Evolutionary conservation across 495 filamentous ascomycete genomes (phyloP).

Genomic region (Aspergillus sparsus): DNA sequence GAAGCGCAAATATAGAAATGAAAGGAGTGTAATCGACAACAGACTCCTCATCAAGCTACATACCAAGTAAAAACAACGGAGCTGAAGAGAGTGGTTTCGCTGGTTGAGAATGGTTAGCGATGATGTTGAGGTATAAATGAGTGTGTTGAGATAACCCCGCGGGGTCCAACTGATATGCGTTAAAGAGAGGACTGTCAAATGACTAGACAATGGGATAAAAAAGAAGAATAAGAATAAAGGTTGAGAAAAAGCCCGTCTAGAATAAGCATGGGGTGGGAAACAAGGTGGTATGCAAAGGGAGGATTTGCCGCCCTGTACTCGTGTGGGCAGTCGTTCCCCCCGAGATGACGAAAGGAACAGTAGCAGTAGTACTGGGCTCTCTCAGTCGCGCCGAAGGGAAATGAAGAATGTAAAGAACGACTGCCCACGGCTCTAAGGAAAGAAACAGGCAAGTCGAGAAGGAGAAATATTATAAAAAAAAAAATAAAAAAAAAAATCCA

Average conservation of each 20-base stretch:
- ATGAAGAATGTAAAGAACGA: conserved; percentile 25
- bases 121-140: conserved; percentile 23
- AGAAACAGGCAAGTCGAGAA: conserved; percentile 26
- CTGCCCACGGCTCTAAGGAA: conserved; percentile 30
- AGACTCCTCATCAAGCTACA: conserved; percentile 22
- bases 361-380: conserved; percentile 18
- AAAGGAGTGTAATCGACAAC: conserved; percentile 14
- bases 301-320: conserved; percentile 25
- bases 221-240: conserved; percentile 9
- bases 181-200: conserved; percentile 10
- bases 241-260: conserved; percentile 8
- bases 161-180: neutral
- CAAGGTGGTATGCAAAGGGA: conserved; percentile 11
- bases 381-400: conserved; percentile 26
- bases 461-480: too few species aligned
- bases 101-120: conserved; percentile 26
- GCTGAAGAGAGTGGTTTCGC: conserved; percentile 21
- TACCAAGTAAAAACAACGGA: conserved; percentile 29
- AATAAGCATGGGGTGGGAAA: neutral
- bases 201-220: conserved; percentile 12
- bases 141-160: conserved; percentile 20
- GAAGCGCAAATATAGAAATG: neutral
- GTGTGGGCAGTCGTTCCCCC: conserved; percentile 44
- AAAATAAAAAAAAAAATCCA: too few species aligned
- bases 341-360: conserved; percentile 37